phyloP scores from a whole-genome alignment of 768 basidiomycete species.

The Agaricus subrufescens region DNA sequence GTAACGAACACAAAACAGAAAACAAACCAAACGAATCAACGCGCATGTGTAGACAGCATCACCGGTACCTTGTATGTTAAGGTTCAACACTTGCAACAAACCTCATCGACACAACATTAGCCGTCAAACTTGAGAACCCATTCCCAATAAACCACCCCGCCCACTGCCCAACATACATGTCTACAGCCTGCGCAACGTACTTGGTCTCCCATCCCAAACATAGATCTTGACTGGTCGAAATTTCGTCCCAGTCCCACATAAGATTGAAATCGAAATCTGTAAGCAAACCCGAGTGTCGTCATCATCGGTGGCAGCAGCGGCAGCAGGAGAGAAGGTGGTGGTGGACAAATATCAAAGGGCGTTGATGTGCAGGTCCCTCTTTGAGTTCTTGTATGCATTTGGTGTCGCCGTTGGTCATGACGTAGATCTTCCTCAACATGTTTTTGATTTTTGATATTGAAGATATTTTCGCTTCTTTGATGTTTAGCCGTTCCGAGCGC shows the following conservation, averaged over 20 bases:
- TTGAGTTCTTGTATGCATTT: conserved; percentile 46
- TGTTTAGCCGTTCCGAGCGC: conserved; percentile 16
- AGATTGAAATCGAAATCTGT: neutral
- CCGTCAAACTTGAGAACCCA: conserved; percentile 41
- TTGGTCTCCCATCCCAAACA: conserved; percentile 50
- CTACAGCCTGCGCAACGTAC: conserved; percentile 53
- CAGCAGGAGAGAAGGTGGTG: too few relatives aligned
- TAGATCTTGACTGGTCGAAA: conserved; percentile 54
- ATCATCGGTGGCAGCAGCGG: too few relatives aligned
- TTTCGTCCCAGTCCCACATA: conserved; percentile 37
- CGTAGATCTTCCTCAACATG: conserved; percentile 43
- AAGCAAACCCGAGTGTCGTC: too few relatives aligned
- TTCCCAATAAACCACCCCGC: conserved; percentile 69
- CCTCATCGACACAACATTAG: conserved; percentile 30
- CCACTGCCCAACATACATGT: conserved; percentile 63
- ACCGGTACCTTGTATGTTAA: conserved; percentile 28
- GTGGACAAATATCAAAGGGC: neutral
- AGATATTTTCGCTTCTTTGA: neutral
- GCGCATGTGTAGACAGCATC: neutral
- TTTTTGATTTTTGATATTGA: conserved; percentile 1
- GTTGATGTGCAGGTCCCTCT: conserved; percentile 24
- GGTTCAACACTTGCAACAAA: conserved; percentile 23
- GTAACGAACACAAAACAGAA: too few relatives aligned
- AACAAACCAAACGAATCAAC: too few relatives aligned
- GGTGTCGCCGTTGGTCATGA: conserved; percentile 59